These are phyloP conservation scores for Astrephomene gubernaculifera DNA, from an alignment of 139 green algal genomes.

Conservation along the genomic window DNA sequence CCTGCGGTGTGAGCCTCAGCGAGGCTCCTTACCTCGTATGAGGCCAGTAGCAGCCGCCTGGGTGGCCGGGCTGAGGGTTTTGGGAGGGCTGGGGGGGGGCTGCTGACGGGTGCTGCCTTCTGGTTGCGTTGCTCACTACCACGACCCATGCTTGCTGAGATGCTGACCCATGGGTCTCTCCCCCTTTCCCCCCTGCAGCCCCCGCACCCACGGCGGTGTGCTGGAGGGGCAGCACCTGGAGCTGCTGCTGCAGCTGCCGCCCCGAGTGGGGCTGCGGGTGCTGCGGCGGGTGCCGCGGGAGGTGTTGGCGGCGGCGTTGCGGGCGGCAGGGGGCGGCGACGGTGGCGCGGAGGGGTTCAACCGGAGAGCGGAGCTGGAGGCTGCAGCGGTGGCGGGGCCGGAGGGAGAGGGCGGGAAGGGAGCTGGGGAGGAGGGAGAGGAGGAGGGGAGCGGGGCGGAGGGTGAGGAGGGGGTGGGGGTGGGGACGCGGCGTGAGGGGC, in stretches of 20 bases:
- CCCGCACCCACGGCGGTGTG: not conserved
- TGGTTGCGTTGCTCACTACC: no score
- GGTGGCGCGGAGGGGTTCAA: not conserved
- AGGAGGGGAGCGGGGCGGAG: not conserved
- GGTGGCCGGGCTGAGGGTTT: no score
- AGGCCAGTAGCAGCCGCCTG: no score
- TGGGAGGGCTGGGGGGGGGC: no score
- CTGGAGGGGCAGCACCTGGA: constrained; percentile 27
- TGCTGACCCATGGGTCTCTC: no score
- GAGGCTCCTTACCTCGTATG: no score
- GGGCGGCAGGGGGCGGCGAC: not conserved
- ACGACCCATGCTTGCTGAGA: no score
- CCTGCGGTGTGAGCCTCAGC: no score
- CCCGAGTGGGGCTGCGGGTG: not conserved
- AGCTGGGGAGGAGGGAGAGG: not conserved
- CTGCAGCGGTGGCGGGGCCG: not conserved
- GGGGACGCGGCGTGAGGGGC: not conserved
- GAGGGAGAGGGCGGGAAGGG: not conserved
- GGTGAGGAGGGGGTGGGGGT: not conserved
- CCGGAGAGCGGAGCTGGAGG: no score
- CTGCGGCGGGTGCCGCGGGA: not conserved
- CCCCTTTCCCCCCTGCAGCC: not conserved
- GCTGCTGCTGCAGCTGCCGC: constrained; percentile 3
- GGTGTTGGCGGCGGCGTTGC: not conserved
- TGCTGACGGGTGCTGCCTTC: no score